These are phyloP conservation scores for Eremothecium sinecaudum DNA, from an alignment of 1,139 yeast genomes.

Conservation along the genomic window DNA sequence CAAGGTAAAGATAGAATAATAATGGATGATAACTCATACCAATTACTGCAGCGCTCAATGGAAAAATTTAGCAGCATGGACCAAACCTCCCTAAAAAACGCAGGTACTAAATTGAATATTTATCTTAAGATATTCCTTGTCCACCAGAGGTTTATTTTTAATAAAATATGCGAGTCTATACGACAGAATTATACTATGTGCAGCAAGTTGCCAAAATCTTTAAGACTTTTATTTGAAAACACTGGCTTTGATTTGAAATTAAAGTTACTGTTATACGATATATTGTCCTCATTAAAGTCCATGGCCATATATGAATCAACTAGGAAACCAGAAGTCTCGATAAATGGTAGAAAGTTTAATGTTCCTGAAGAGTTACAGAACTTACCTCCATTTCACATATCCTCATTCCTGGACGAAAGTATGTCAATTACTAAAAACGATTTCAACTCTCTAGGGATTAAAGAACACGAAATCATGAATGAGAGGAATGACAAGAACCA, in stretches of 20 bases:
- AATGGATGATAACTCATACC: constrained; percentile 14
- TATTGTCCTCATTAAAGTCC: constrained; percentile 47
- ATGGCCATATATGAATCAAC: constrained; percentile 20
- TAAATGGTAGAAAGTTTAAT: constrained; percentile 7
- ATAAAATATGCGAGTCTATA: constrained; percentile 14
- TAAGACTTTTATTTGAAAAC: constrained; percentile 24
- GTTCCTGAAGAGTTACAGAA: constrained; percentile 19
- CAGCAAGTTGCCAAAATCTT: constrained; percentile 11
- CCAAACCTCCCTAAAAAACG: constrained; percentile 10
- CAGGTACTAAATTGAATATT: constrained; percentile 18
- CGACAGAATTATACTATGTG: constrained; percentile 8
- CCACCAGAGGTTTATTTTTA: constrained; percentile 23
- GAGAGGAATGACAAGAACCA: constrained; percentile 1
- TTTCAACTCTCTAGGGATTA: constrained; percentile 1
- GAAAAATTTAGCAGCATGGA: constrained; percentile 11
- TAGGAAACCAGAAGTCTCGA: constrained; percentile 4
- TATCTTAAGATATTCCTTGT: constrained; percentile 24
- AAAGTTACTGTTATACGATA: constrained; percentile 53
- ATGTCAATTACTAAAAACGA: not conserved
- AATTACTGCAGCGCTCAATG: constrained; percentile 13
- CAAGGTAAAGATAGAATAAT: constrained; percentile 11
- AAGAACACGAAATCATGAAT: not conserved
- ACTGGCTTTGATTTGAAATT: constrained; percentile 38
- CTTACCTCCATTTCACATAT: constrained; percentile 29
- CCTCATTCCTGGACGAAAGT: constrained; percentile 21